A percentile compares a stretch with the other conserved stretches of the same genome.
phyloP scores from a whole-genome alignment of 495 filamentous ascomycete genomes.

The Penicillium flavigenum region DNA sequence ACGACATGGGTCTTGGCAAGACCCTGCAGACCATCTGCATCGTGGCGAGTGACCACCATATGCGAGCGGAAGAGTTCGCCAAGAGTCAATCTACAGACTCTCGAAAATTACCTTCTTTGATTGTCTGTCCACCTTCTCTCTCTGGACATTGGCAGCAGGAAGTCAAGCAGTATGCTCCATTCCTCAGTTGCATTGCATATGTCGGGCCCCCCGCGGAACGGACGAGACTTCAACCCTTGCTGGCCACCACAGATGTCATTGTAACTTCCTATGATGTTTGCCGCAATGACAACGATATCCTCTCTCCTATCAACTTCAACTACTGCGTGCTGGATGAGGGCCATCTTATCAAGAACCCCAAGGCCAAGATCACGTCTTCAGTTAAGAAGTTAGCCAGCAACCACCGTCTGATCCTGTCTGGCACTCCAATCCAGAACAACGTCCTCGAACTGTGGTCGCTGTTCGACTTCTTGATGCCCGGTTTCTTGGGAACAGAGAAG shows the following conservation, averaged over 20 bases:
- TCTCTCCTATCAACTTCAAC: constrained; percentile 88
- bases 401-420: constrained; percentile 92
- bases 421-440: constrained; percentile 98
- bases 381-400: constrained; percentile 88
- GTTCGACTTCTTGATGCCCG: constrained; percentile 98
- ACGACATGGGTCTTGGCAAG: constrained; percentile 99
- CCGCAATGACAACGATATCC: constrained; percentile 83
- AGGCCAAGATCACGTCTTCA: constrained; percentile 85
- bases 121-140: constrained; percentile 94
- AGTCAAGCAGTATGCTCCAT: constrained; percentile 90
- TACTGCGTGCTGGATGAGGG: constrained; percentile 97
- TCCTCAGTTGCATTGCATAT: constrained; percentile 83
- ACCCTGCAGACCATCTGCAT: constrained; percentile 97
- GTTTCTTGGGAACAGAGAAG: constrained; percentile 97
- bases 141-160: constrained; percentile 99
- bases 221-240: constrained; percentile 59
- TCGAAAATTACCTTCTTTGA: constrained; percentile 81
- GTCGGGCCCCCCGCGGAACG: constrained; percentile 85
- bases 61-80: constrained; percentile 84
- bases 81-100: constrained; percentile 74
- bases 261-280: constrained; percentile 98
- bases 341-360: constrained; percentile 97
- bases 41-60: constrained; percentile 93
- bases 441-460: constrained; percentile 98
- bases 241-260: constrained; percentile 81